Evolutionary conservation across 371 early-diverging fungal genomes (phyloP).

Genomic region (Rhizopus microsporus): DNA sequence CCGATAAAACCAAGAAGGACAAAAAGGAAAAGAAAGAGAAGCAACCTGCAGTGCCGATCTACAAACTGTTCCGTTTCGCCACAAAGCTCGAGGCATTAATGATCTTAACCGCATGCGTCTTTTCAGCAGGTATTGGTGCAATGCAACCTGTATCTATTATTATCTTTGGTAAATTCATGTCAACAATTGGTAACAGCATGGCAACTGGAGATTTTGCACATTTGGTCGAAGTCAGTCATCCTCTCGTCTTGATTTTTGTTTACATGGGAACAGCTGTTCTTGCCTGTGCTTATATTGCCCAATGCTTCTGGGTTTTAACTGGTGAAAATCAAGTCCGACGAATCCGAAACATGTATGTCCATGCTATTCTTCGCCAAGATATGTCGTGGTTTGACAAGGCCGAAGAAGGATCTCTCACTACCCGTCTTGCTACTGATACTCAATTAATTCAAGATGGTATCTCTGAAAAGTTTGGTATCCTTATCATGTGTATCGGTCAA

Average conservation of each 20-base stretch:
- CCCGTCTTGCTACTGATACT: conserved; percentile 72
- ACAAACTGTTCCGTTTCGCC: conserved; percentile 69
- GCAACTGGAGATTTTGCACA: neutral
- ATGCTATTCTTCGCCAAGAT: conserved; percentile 82
- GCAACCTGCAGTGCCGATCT: conserved; percentile 46
- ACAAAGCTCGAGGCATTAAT: conserved; percentile 57
- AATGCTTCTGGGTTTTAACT: conserved; percentile 32
- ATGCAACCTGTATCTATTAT: conserved; percentile 30
- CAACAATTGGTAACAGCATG: neutral
- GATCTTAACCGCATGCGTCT: conserved; percentile 32
- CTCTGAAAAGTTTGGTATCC: conserved; percentile 76
- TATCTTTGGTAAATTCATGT: conserved; percentile 18
- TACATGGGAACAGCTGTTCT: conserved; percentile 36
- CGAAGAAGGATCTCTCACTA: conserved; percentile 63
- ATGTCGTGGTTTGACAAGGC: conserved; percentile 87
- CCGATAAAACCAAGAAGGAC: neutral
- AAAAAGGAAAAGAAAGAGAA: conserved; percentile 16
- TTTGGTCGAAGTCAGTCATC: conserved; percentile 8
- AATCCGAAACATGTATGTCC: conserved; percentile 56
- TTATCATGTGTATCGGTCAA: conserved; percentile 62
- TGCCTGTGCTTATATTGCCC: conserved; percentile 26
- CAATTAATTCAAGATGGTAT: conserved; percentile 82
- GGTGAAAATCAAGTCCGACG: conserved; percentile 31
- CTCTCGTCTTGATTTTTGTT: conserved; percentile 29
- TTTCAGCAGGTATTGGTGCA: conserved; percentile 33